Evolutionary conservation across 805 yeast genomes (phyloP).

Genomic region (Komagataella populi): DNA sequence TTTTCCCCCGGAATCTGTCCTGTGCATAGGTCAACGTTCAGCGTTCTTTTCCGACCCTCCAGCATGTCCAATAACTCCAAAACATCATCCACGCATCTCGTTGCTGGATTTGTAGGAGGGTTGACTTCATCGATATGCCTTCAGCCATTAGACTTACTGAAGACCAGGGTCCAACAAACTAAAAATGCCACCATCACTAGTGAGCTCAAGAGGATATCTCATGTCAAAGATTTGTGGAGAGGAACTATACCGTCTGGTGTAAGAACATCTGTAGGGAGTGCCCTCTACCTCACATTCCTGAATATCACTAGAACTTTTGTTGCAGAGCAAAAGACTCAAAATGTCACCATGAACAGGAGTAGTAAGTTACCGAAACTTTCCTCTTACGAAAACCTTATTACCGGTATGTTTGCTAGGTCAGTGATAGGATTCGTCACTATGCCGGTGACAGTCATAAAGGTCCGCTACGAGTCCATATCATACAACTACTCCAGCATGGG

Average conservation of each 20-base stretch:
- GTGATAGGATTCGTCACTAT: constrained; percentile 76
- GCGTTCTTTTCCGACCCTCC: neutral
- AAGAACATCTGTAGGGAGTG: constrained; percentile 85
- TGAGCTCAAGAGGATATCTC: constrained; percentile 25
- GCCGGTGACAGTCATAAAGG: constrained; percentile 90
- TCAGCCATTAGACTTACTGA: constrained; percentile 83
- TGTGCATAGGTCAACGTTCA: neutral
- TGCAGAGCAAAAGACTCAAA: constrained; percentile 16
- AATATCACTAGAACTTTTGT: constrained; percentile 44
- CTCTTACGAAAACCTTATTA: constrained; percentile 50
- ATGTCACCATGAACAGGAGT: constrained; percentile 9
- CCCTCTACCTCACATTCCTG: constrained; percentile 65
- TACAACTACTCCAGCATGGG: constrained; percentile 54
- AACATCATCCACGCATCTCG: constrained; percentile 32
- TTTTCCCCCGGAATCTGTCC: neutral
- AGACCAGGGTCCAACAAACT: constrained; percentile 73
- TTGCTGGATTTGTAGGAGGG: constrained; percentile 82
- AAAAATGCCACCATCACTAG: constrained; percentile 16
- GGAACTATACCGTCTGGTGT: constrained; percentile 88
- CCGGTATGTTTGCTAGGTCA: constrained; percentile 75
- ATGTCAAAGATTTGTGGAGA: constrained; percentile 60
- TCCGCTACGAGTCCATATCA: constrained; percentile 73
- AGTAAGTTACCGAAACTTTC: constrained; percentile 60
- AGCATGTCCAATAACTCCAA: neutral
- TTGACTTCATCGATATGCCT: constrained; percentile 63